A percentile compares a stretch with the other conserved stretches of the same genome.
Evolutionary conservation across 768 basidiomycete genomes (phyloP).

Genomic region (Boletus edulis): DNA sequence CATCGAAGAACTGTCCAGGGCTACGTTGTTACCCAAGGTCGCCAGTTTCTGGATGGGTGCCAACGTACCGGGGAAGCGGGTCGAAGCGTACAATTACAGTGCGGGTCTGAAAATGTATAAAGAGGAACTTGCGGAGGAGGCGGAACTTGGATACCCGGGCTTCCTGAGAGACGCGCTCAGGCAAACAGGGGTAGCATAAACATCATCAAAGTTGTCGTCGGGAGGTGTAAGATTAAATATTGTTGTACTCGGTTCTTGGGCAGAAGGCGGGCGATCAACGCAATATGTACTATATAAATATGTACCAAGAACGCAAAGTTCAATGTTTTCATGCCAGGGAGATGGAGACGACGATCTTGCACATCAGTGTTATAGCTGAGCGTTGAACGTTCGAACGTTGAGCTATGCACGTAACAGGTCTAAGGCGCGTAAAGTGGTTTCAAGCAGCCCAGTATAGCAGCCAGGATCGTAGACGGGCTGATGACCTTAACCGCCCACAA

Average conservation of each 20-base stretch:
- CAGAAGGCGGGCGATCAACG: not conserved
- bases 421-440: no score
- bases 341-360: no score
- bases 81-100: slow-evolving; percentile 10
- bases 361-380: no score
- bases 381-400: no score
- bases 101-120: slow-evolving; percentile 7
- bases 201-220: not conserved
- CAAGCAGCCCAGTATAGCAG: no score
- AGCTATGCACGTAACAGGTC: no score
- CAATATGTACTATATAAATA: no score
- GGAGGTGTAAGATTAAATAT: not conserved
- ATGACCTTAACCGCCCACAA: no score
- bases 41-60: slow-evolving; percentile 9
- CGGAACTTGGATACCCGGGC: slow-evolving; percentile 3
- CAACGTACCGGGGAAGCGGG: slow-evolving; percentile 5
- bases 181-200: not conserved
- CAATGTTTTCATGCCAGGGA: no score
- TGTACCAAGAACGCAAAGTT: no score
- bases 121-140: slow-evolving; percentile 7
- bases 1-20: not conserved
- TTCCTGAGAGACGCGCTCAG: slow-evolving; percentile 6
- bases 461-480: no score
- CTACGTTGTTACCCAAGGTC: slow-evolving; percentile 4
- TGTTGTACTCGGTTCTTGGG: not conserved